Evolutionary conservation across 2,329 filamentous ascomycete genomes (phyloP).

Genomic region (Dactylella cylindrospora): DNA sequence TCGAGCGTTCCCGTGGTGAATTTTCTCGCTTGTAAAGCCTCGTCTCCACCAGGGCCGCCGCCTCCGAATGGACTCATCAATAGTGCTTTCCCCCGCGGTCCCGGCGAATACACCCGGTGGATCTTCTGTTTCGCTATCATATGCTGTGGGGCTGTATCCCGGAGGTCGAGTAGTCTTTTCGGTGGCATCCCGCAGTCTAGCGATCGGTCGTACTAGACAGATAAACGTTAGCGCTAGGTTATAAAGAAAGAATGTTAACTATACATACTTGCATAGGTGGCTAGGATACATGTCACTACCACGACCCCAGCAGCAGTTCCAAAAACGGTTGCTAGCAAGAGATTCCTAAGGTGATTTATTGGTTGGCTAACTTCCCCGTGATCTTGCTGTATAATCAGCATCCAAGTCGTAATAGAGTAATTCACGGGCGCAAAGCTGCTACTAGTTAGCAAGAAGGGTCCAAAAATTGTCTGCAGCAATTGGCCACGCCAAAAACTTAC

Average conservation of each 20-base stretch:
- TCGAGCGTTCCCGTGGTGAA: conserved; percentile 5
- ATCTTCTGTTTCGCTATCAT: conserved; percentile 45
- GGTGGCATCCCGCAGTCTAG: conserved; percentile 72
- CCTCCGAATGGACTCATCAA: conserved; percentile 28
- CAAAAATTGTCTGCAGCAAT: background rate
- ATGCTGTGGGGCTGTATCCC: conserved; percentile 39
- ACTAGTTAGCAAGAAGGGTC: background rate
- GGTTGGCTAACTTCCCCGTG: conserved; percentile 75
- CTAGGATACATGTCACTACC: conserved; percentile 72
- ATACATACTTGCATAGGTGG: conserved; percentile 64
- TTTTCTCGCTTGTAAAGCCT: conserved; percentile 21
- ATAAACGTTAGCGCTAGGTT: background rate
- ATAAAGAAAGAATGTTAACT: background rate
- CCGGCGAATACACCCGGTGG: conserved; percentile 32
- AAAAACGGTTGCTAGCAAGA: conserved; percentile 82
- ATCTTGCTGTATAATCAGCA: conserved; percentile 75
- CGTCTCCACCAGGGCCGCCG: conserved; percentile 39
- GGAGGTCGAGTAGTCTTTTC: conserved; percentile 60
- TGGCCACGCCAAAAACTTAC: conserved; percentile 3
- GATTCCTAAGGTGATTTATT: conserved; percentile 72
- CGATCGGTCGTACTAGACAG: conserved; percentile 75
- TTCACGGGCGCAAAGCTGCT: conserved; percentile 16
- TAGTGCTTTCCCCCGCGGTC: conserved; percentile 8
- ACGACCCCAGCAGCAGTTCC: conserved; percentile 71
- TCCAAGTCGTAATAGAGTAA: conserved; percentile 72